Base-by-base conservation (phyloP, 352 stramenopile genomes). In the Phytophthora brassicae region DNA sequence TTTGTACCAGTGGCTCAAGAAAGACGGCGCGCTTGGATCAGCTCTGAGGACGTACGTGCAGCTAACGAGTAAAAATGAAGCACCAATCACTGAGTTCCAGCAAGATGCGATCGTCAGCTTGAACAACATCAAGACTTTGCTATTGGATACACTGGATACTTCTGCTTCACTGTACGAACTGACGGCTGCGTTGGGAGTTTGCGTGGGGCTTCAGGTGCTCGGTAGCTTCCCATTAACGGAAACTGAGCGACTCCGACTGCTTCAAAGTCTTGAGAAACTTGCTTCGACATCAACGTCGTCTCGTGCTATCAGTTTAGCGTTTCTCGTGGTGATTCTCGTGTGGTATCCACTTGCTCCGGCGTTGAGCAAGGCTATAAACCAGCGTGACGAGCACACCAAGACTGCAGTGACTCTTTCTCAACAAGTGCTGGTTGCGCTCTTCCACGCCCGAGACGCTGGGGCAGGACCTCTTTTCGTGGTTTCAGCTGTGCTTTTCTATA, bases 401-500 rank as follows among this genome's bases (percentile, higher is more conserved):
- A 42, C 60, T 1, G 67, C 81, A 2, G 64, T 85, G 14, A 66
- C 68, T 29, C 61, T 88, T n/a, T 79, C 81, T 13, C 79, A 90
- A 60, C 79, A 90, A 70, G 74, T 72, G 19, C 57, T 88, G 6
- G 72, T 76, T 24, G 70, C 77, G 22, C 49, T 88, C 13, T 90
- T 88, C 56, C 65, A 72, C 48, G 63, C 54, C 9, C 42, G 54
- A 67, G 61, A 70, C 39, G 75, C 79, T 50, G 60, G 64, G 0
- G 70, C 73, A 16, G 77, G 81, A 17, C 77, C 81, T 39, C 68
- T 88, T 11, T 81, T 90, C 11, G 73, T 90, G 0, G 68, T 90
- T 14, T 84, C 76, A 17, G 75, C 81, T 0, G 79, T 90, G 36
- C 59, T 88, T 16, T 77, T 90, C 44, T 90, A 88, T 64, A 90